These are phyloP conservation scores for Chlamydomonas urium DNA, from an alignment of 139 green algal species.

Conservation along the genomic window DNA sequence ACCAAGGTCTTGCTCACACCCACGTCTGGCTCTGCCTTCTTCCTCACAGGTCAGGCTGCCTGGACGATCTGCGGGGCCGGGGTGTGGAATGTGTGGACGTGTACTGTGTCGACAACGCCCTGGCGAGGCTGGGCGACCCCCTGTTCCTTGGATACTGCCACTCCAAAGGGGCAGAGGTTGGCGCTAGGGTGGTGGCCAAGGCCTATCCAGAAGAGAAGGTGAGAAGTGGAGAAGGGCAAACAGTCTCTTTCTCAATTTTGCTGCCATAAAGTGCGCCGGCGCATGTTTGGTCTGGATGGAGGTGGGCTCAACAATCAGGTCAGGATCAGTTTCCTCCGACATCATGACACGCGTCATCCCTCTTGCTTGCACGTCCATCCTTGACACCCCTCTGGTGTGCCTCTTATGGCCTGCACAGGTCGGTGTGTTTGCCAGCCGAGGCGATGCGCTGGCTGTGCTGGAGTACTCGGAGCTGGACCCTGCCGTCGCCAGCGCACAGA, in stretches of 20 bases:
- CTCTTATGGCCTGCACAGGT: conserved; percentile 32
- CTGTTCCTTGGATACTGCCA: conserved; percentile 77
- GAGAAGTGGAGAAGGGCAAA: too few species aligned
- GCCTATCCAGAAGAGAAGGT: conserved; percentile 77
- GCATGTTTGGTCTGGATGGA: too few species aligned
- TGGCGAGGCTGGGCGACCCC: conserved; percentile 75
- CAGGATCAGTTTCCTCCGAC: too few species aligned
- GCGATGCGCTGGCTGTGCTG: conserved; percentile 61
- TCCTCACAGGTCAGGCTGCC: conserved; percentile 26
- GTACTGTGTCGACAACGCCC: conserved; percentile 86
- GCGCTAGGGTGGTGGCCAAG: conserved; percentile 72
- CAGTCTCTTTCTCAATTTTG: too few species aligned
- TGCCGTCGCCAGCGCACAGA: conserved; percentile 42
- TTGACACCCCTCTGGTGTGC: not conserved
- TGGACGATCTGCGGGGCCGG: conserved; percentile 62
- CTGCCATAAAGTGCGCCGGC: too few species aligned
- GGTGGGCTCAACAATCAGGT: too few species aligned
- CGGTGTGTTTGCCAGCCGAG: conserved; percentile 42
- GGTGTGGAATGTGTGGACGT: conserved; percentile 82
- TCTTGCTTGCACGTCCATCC: not conserved
- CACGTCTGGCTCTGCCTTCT: not conserved
- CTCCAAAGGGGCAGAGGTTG: conserved; percentile 30
- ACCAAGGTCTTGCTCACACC: too few species aligned
- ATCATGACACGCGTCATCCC: too few species aligned
- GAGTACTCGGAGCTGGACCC: conserved; percentile 89